Evolutionary conservation across 2,329 filamentous ascomycete species (phyloP).

Genomic region (Microsporum canis): DNA sequence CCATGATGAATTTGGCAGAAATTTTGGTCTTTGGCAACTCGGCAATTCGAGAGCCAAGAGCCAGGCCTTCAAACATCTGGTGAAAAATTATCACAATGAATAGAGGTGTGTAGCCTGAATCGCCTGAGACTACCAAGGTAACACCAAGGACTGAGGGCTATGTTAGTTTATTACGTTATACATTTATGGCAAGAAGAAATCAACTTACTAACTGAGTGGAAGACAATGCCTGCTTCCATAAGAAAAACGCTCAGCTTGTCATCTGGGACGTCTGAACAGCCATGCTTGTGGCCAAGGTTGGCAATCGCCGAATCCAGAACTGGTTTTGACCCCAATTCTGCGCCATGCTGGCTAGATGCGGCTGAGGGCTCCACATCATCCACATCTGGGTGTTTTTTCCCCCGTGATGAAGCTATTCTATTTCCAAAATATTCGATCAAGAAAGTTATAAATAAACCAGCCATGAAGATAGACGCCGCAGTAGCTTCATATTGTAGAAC

Average conservation of each 20-base stretch:
- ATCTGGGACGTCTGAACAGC: conserved; percentile 14
- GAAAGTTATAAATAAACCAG: conserved; percentile 61
- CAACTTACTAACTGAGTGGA: conserved; percentile 56
- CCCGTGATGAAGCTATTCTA: conserved; percentile 39
- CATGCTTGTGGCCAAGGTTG: conserved; percentile 25
- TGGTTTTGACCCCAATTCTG: background rate
- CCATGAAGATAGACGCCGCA: conserved; percentile 60
- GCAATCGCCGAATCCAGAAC: conserved; percentile 9
- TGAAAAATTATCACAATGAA: conserved; percentile 62
- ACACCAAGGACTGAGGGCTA: conserved; percentile 52
- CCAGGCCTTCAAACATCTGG: conserved; percentile 67
- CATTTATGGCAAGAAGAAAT: conserved; percentile 23
- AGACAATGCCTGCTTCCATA: conserved; percentile 62
- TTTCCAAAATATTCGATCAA: conserved; percentile 57
- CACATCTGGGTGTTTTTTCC: conserved; percentile 19
- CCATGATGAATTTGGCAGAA: conserved; percentile 47
- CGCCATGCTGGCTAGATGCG: conserved; percentile 19
- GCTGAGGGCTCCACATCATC: conserved; percentile 16
- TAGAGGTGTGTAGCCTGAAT: conserved; percentile 42
- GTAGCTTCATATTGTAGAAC: conserved; percentile 56
- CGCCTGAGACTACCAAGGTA: conserved; percentile 45
- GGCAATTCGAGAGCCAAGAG: conserved; percentile 36
- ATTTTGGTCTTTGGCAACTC: conserved; percentile 34
- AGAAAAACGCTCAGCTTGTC: conserved; percentile 52
- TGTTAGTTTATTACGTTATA: conserved; percentile 33